Base-by-base conservation (phyloP, 495 filamentous ascomycete genomes). In the Penicillium bovifimosum region DNA sequence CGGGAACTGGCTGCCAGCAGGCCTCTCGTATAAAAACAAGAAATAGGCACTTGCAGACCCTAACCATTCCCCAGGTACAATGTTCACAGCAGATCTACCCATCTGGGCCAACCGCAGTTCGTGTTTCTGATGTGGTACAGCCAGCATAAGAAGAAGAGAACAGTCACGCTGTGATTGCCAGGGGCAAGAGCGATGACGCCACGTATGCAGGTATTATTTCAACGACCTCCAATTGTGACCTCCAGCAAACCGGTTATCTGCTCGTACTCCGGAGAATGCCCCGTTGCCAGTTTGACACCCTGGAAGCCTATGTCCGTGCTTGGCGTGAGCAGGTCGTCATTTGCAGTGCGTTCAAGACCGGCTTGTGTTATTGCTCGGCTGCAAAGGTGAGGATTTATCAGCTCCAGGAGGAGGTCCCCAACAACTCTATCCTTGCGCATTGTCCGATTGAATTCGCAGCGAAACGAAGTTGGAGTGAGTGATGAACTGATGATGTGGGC, bases 1-100 rank as follows among this genome's bases (percentile, higher is more conserved):
- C 2, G 4, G 2, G 20, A 20, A 62, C 64, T 38, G 47, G 68
- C 62, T 48, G 5, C 58, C 64, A 1, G 73, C 79, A 0, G 83
- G 83, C 63, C 80, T 65, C 24, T 66, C 65, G 50, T 76, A 86
- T 1, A 83, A 87, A 62, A 91, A 90, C 52, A 85, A 90, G 66
- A 86, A 91, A 44, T 90, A 81, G 8, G 86, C 73, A 46, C 85
- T 72, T 2, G 70, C 70, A 43, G 72, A 72, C 6, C 65, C 46
- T 8, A 74, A 39, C 70, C 70, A 74, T 1, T 53, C 47, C 0
- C 64, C 63, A 9, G 69, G 60, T 6, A 74, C 38, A 20, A 62
- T 61, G 33, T 74, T 74, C 17, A 74, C 67, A 1, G 47, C n/a
- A n/a, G n/a, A n/a, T n/a, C n/a, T n/a, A n/a, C n/a, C n/a, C n/a